Base-by-base conservation (phyloP, 1,284 basidiomycete genomes). In the Gomphus sp. region DNA sequence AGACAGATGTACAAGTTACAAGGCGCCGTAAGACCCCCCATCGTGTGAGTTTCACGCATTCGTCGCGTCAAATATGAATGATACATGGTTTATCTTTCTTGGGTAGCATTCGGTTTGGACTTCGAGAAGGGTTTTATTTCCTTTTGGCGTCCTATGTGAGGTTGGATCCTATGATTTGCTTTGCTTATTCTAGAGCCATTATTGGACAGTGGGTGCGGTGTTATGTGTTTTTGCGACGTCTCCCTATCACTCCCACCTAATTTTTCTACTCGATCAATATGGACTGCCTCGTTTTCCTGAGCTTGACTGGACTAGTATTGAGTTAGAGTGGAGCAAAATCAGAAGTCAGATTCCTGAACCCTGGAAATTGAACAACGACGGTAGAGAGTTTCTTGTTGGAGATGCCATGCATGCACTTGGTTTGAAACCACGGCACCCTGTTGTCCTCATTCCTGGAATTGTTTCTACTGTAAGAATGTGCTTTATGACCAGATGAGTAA, bases 321-420 rank as follows among this genome's bases (percentile, higher is more conserved):
- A 89, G 69, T 62, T 71, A 16, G 87, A 90, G 69, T 90, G 87
- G 85, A 75, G 73, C 48, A 75, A 79, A 55, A 67, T 90, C n/a
- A 76, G 79, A 57, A 79, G 74, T 66, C 82, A 75, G 62, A 83
- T 86, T 10, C 85, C 89, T 3, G 88, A 85, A 67, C 76, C 82
- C 2, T 90, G 81, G 89, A 91, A 89, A 72, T 78, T 94, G 63
- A 88, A 87, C 65, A 86, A 80, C 25, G 88, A 90, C 61, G 87
- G 88, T 2, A 76, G 91, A 56, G 92, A 93, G 69, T 96, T 96
- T 65, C 80, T 84, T 62, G 88, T 90, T 2, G 93, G 93, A 22
- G 85, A 91, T 62, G 75, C 76, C 45, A 81, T 93, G 64, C 78
- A 80, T 36, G 78, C 75, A 2, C 76, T 85, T 51, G 91, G 89